Percentiles rank a stretch among this genome's conserved stretches.
phyloP scores from a whole-genome alignment of 176 grass and related monocot genomes.

The Eragrostis curvula region DNA sequence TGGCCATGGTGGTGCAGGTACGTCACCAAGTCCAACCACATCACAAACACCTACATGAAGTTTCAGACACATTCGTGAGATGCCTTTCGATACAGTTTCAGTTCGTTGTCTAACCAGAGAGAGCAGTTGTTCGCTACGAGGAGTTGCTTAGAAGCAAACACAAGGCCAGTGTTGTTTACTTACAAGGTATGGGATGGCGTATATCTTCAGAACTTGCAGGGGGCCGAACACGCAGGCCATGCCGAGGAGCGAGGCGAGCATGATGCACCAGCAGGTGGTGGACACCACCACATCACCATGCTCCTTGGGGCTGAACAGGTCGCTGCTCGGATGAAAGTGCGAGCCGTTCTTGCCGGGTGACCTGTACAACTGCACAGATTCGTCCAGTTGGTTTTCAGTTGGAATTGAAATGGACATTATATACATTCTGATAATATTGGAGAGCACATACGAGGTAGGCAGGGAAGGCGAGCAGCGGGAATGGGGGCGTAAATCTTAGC shows the following conservation, averaged over 20 bases:
- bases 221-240: slow-evolving; percentile 50
- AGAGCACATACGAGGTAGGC: slow-evolving; percentile 66
- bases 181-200: slow-evolving; percentile 75
- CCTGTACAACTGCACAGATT: slow-evolving; percentile 53
- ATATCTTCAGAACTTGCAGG: slow-evolving; percentile 60
- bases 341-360: slow-evolving; percentile 80
- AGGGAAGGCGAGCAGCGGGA: slow-evolving; percentile 76
- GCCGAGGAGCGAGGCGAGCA: slow-evolving; percentile 55
- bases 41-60: slow-evolving; percentile 77
- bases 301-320: slow-evolving; percentile 70
- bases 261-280: slow-evolving; percentile 70
- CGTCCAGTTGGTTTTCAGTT: background rate
- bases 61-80: background rate
- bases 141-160: background rate
- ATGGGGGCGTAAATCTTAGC: slow-evolving; percentile 67
- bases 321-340: slow-evolving; percentile 76
- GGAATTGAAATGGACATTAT: background rate
- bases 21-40: slow-evolving; percentile 88
- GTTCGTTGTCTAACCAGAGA: background rate
- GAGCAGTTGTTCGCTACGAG: background rate
- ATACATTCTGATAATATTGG: background rate
- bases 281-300: slow-evolving; percentile 60
- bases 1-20: slow-evolving; percentile 94
- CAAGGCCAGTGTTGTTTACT: slow-evolving; percentile 14
- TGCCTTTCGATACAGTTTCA: background rate